Conservation (phyloP, 768 basidiomycete species). For the Panaeolus cyanescens region DNA sequence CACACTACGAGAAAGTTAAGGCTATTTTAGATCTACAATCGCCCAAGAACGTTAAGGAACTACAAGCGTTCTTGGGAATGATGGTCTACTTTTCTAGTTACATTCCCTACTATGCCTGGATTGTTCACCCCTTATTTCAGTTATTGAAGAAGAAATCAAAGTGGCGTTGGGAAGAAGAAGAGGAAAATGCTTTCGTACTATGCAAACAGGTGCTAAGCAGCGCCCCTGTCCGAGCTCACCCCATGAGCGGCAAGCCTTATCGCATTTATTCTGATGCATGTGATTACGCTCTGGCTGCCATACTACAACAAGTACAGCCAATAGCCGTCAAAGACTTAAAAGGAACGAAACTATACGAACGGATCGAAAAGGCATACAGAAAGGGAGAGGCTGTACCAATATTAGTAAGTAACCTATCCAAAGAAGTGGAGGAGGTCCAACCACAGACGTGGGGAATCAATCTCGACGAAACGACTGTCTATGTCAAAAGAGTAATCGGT, state of each 20-base stretch:
- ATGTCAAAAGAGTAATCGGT: constrained; percentile 20
- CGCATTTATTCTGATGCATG: constrained; percentile 36
- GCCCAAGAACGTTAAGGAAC: constrained; percentile 24
- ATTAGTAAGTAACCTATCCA: constrained; percentile 18
- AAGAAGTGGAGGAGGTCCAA: constrained; percentile 17
- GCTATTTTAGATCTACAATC: constrained; percentile 29
- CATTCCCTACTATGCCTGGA: no score
- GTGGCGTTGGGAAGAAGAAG: constrained; percentile 21
- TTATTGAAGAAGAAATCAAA: constrained; percentile 28
- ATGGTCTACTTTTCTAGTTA: no score
- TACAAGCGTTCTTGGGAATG: constrained; percentile 36
- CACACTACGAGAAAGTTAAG: constrained; percentile 35
- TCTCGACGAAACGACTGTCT: constrained; percentile 31
- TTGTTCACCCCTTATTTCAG: constrained; percentile 31
- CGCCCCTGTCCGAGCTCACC: constrained; percentile 34
- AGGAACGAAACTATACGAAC: constrained; percentile 27
- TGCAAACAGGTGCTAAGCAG: constrained; percentile 27
- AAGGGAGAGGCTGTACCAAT: constrained; percentile 18
- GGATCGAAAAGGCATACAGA: constrained; percentile 20
- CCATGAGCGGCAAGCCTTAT: constrained; percentile 29
- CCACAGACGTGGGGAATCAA: constrained; percentile 17
- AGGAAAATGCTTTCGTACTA: constrained; percentile 27
- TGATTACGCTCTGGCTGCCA: constrained; percentile 27
- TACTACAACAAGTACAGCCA: constrained; percentile 34
- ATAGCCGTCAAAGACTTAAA: constrained; percentile 25